Percentiles rank a stretch among this genome's conserved stretches.
Evolutionary conservation across 495 filamentous ascomycete genomes (phyloP).

Genomic region (Lineolata rhizophorae): DNA sequence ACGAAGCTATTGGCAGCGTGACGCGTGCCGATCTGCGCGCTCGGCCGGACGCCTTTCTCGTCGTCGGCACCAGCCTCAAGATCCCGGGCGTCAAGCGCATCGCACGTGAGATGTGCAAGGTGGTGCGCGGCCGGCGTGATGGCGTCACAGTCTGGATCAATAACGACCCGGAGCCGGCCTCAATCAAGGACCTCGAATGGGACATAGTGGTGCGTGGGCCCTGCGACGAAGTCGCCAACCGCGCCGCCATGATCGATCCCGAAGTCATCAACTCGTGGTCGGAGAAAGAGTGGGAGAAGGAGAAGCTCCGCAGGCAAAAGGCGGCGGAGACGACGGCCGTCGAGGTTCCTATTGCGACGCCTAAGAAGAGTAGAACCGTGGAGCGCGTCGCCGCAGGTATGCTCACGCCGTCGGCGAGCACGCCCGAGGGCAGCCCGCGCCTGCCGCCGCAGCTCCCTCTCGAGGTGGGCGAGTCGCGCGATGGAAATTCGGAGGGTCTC

Average conservation of each 20-base stretch:
- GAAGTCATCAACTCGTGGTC: background rate
- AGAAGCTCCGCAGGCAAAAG: too few relatives aligned
- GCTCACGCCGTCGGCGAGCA: too few relatives aligned
- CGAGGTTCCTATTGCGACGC: too few relatives aligned
- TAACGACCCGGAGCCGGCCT: slow-evolving; percentile 50
- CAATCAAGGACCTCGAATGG: slow-evolving; percentile 70
- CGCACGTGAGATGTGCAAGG: slow-evolving; percentile 70
- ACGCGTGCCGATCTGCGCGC: slow-evolving; percentile 63
- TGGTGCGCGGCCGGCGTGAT: slow-evolving; percentile 55
- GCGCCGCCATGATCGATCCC: slow-evolving; percentile 30
- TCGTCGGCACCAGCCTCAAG: slow-evolving; percentile 87
- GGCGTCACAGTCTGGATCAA: slow-evolving; percentile 95
- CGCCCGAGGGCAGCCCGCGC: too few relatives aligned
- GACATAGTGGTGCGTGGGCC: slow-evolving; percentile 73
- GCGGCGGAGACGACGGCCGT: too few relatives aligned
- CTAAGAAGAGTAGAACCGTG: too few relatives aligned
- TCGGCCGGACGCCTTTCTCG: slow-evolving; percentile 75
- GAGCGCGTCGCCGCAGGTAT: too few relatives aligned
- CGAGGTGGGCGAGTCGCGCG: too few relatives aligned
- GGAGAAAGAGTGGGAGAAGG: background rate
- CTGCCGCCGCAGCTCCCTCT: too few relatives aligned
- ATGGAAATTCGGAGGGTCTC: too few relatives aligned
- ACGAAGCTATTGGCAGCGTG: slow-evolving; percentile 83
- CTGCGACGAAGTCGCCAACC: slow-evolving; percentile 67
- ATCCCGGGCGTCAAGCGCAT: slow-evolving; percentile 80